These are phyloP conservation scores for Gentiana macrophylla DNA, from an alignment of 257 asterid genomes.

Conservation along the genomic window DNA sequence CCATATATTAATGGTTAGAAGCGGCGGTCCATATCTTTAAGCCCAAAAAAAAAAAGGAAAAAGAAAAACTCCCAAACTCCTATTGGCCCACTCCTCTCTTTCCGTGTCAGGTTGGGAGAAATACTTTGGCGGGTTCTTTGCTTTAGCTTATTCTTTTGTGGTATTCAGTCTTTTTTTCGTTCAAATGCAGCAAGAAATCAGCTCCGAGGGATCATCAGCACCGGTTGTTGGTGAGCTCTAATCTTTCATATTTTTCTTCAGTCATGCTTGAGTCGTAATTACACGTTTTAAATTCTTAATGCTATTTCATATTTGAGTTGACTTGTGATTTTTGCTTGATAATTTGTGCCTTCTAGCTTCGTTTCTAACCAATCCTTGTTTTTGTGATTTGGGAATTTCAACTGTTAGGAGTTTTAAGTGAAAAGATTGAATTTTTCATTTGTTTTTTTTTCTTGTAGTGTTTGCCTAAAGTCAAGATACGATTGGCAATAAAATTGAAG, in stretches of 20 bases:
- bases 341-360: background rate
- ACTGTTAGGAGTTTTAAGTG: background rate
- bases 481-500: background rate
- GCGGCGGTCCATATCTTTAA: too few species aligned
- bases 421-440: background rate
- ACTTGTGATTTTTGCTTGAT: background rate
- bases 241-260: background rate
- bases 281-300: background rate
- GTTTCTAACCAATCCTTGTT: background rate
- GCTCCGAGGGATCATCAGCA: constrained; percentile 49
- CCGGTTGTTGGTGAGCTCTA: constrained; percentile 51
- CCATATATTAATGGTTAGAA: too few species aligned
- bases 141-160: background rate
- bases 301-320: background rate
- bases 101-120: background rate
- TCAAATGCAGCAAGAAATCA: constrained; percentile 36
- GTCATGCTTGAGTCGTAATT: background rate
- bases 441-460: too few species aligned
- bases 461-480: too few species aligned
- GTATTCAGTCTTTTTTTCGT: background rate
- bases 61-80: background rate
- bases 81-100: constrained; percentile 1
- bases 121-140: background rate
- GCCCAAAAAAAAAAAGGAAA: background rate
- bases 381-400: constrained; percentile 1